These are phyloP conservation scores for Talaromyces proteolyticus DNA, from an alignment of 495 filamentous ascomycete genomes.

Conservation along the genomic window DNA sequence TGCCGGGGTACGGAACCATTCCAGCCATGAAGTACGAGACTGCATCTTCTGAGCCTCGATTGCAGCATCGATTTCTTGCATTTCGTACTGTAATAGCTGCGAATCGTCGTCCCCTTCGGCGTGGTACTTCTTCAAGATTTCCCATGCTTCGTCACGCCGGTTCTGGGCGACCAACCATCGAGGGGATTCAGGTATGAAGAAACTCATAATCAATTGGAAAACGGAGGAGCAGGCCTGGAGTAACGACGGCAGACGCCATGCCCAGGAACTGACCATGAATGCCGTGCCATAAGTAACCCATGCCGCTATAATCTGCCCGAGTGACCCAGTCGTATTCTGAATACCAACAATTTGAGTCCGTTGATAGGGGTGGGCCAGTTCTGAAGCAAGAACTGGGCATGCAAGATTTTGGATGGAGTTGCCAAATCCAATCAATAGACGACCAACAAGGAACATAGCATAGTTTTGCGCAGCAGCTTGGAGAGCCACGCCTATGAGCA, in stretches of 20 bases:
- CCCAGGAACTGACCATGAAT: not conserved
- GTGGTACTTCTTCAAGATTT: conserved; percentile 47
- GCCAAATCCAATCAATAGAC: conserved; percentile 22
- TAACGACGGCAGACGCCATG: not conserved
- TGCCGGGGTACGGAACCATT: conserved; percentile 51
- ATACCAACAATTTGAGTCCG: conserved; percentile 14
- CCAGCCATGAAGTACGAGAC: conserved; percentile 56
- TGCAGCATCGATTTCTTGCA: conserved; percentile 44
- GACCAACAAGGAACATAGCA: conserved; percentile 17
- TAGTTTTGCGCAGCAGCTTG: conserved; percentile 16
- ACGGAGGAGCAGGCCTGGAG: not conserved
- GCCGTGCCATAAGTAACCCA: conserved; percentile 1
- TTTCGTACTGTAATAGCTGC: conserved; percentile 48
- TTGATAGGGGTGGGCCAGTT: conserved; percentile 25
- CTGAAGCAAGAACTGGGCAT: conserved; percentile 22
- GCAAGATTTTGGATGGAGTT: conserved; percentile 11
- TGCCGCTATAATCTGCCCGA: conserved; percentile 29
- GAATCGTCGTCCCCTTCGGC: conserved; percentile 44
- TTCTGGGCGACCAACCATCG: conserved; percentile 25
- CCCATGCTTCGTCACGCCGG: conserved; percentile 45
- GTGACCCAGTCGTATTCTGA: not conserved
- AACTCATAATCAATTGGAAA: not conserved
- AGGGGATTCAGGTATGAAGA: not conserved
- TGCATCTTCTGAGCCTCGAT: conserved; percentile 42
- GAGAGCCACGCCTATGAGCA: conserved; percentile 14